Percentiles rank a stretch among this genome's conserved stretches.
Conservation (phyloP, 2,329 filamentous ascomycete species). For the Cadophora malorum region DNA sequence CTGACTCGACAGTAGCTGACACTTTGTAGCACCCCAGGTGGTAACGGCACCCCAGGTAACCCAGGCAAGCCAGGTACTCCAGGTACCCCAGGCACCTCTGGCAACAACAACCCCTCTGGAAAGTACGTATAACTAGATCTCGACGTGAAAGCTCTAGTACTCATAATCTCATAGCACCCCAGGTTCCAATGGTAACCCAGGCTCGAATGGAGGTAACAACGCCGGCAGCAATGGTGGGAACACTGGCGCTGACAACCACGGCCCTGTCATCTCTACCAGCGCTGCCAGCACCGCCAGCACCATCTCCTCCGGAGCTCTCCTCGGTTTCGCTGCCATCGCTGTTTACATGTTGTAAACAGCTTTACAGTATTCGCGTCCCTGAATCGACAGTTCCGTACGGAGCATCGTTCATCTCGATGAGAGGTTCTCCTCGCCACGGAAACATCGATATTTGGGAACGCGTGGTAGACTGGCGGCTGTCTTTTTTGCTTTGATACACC, state of each 20-base stretch:
- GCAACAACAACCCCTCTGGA: constrained; percentile 6
- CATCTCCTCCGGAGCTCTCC: constrained; percentile 6
- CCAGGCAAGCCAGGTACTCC: neutral
- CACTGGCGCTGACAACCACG: neutral
- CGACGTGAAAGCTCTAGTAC: neutral
- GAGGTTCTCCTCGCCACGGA: neutral
- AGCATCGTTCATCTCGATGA: neutral
- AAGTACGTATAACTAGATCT: neutral
- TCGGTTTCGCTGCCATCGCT: constrained; percentile 9
- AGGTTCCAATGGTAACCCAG: constrained; percentile 6
- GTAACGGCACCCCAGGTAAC: neutral
- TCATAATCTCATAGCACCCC: constrained; percentile 10
- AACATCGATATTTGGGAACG: neutral
- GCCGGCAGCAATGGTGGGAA: too few relatives aligned
- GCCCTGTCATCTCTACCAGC: neutral
- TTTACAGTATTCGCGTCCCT: neutral
- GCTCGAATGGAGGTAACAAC: constrained; percentile 2
- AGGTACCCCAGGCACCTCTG: neutral
- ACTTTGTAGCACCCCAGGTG: neutral
- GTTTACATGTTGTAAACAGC: constrained; percentile 11
- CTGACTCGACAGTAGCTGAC: neutral
- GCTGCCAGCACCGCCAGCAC: constrained; percentile 10
- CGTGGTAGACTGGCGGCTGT: neutral
- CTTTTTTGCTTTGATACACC: constrained; percentile 5
- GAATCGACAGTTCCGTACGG: neutral